Conservation (phyloP, 2,329 filamentous ascomycete species). For the Helminthosporium solani region DNA sequence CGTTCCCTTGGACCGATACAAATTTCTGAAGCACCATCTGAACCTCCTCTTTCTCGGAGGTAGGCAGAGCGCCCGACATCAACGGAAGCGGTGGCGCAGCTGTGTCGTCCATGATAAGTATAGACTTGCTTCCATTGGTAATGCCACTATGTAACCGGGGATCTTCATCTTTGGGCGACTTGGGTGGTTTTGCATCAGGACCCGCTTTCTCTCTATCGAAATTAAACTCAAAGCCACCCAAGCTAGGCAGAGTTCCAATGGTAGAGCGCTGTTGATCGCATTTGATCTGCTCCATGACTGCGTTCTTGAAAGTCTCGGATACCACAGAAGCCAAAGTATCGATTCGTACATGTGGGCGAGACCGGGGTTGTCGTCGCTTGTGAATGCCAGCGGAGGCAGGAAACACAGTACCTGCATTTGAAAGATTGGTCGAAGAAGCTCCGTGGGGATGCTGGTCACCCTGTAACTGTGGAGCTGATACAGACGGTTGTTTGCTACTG, state of each 20-base stretch:
- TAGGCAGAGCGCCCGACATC: slow-evolving; percentile 54
- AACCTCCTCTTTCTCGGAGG: slow-evolving; percentile 11
- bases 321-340: slow-evolving; percentile 80
- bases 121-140: slow-evolving; percentile 83
- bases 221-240: slow-evolving; percentile 40
- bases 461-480: slow-evolving; percentile 25
- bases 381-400: slow-evolving; percentile 29
- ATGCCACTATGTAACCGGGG: slow-evolving; percentile 56
- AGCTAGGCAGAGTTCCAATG: slow-evolving; percentile 15
- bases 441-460: slow-evolving; percentile 21
- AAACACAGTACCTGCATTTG: slow-evolving; percentile 29
- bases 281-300: slow-evolving; percentile 63
- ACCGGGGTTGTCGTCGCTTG: slow-evolving; percentile 33
- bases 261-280: slow-evolving; percentile 29
- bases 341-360: slow-evolving; percentile 61
- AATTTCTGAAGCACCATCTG: slow-evolving; percentile 1
- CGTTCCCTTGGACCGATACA: slow-evolving; percentile 12
- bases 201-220: slow-evolving; percentile 27
- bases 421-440: slow-evolving; percentile 26
- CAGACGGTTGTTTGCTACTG: slow-evolving; percentile 56
- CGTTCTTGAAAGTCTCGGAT: slow-evolving; percentile 75
- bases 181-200: slow-evolving; percentile 10
- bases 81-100: slow-evolving; percentile 56
- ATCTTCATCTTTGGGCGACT: slow-evolving; percentile 19
- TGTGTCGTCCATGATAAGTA: slow-evolving; percentile 78